A percentile compares a stretch with the other conserved stretches of the same genome.
Evolutionary conservation across 176 grass and related monocot species (phyloP).

Genomic region (Lolium rigidum): DNA sequence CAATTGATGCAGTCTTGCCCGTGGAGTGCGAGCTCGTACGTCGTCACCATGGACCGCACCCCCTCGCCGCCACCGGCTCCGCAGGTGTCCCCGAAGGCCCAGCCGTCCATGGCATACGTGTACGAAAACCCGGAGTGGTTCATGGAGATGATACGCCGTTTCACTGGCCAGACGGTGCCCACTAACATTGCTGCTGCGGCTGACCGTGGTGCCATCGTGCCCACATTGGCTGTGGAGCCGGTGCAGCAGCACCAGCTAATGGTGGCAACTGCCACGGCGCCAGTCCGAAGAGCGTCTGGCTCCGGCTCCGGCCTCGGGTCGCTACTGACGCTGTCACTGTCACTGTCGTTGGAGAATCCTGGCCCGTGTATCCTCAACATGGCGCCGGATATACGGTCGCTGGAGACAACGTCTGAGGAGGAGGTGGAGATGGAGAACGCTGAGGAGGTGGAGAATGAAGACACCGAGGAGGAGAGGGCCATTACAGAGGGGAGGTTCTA

Average conservation of each 20-base stretch:
- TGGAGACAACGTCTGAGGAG: no score
- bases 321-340: background rate
- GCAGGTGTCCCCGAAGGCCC: background rate
- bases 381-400: no score
- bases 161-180: slow-evolving; percentile 33
- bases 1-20: background rate
- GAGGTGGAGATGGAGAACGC: no score
- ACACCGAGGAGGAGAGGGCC: no score
- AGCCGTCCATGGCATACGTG: background rate
- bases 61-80: slow-evolving; percentile 12
- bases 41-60: slow-evolving; percentile 23
- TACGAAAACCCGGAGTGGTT: no score
- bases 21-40: background rate
- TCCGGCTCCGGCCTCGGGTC: no score
- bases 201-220: background rate
- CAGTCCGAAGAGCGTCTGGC: no score
- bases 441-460: no score
- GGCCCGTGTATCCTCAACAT: background rate
- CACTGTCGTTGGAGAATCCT: background rate
- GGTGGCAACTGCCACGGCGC: no score
- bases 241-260: background rate
- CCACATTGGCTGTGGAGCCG: background rate
- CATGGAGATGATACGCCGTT: slow-evolving; percentile 47
- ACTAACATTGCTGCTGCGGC: background rate
- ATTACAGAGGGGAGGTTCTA: no score